These are phyloP conservation scores for Phoma sp. DNA, from an alignment of 2,329 filamentous ascomycete genomes.

Conservation along the genomic window DNA sequence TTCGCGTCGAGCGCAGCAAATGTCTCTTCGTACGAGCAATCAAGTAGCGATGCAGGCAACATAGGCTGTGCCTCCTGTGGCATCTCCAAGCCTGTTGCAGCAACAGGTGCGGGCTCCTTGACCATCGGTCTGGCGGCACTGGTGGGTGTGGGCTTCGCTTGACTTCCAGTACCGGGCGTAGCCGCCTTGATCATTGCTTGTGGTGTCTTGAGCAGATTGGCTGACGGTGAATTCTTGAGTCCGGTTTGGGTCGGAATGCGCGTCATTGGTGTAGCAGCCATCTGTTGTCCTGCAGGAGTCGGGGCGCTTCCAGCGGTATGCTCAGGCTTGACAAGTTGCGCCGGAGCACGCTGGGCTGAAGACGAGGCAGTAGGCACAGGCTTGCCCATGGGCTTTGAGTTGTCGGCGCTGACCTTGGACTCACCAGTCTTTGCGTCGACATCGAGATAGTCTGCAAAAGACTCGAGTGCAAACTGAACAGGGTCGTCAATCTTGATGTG, in stretches of 20 bases:
- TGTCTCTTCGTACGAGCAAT: constrained; percentile 43
- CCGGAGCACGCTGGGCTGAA: constrained; percentile 28
- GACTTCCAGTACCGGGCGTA: constrained; percentile 42
- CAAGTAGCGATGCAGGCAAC: constrained; percentile 35
- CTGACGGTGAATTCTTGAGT: constrained; percentile 46
- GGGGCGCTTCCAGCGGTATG: constrained; percentile 43
- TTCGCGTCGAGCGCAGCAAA: constrained; percentile 42
- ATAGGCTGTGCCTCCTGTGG: constrained; percentile 37
- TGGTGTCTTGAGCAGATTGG: constrained; percentile 48
- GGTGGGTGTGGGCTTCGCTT: constrained; percentile 41
- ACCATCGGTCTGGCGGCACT: constrained; percentile 32
- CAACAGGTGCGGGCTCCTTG: constrained; percentile 31
- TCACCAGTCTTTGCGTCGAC: constrained; percentile 53
- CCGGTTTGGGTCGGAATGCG: constrained; percentile 46
- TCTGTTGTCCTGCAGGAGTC: constrained; percentile 42
- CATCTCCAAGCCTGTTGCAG: constrained; percentile 23
- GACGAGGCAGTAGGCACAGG: constrained; percentile 22
- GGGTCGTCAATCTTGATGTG: constrained; percentile 63
- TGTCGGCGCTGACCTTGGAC: constrained; percentile 33
- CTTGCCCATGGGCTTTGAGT: constrained; percentile 30
- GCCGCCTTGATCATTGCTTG: constrained; percentile 42
- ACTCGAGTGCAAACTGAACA: constrained; percentile 62
- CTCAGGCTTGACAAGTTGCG: constrained; percentile 40
- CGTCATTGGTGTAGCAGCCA: constrained; percentile 46
- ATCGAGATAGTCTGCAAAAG: constrained; percentile 58